Percentiles rank a stretch among this genome's conserved stretches.
Conservation (phyloP, 441 rosid genomes). For the Geranium incanum region DNA sequence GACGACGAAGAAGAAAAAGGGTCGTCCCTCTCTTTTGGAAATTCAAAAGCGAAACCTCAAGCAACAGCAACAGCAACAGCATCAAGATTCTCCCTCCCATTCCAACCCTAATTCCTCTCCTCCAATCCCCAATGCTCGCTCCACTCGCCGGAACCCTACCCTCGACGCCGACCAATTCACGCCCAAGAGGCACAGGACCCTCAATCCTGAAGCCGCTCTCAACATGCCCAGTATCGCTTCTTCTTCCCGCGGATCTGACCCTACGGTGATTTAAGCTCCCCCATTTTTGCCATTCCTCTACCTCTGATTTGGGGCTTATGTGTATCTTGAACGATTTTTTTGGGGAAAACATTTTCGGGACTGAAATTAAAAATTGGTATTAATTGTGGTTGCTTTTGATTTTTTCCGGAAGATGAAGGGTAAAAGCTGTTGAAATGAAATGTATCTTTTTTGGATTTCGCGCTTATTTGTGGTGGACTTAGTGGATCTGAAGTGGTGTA, state of each 20-base stretch:
- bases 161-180: slow-evolving; percentile 44
- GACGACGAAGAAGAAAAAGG: slow-evolving; percentile 76
- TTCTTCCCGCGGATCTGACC: slow-evolving; percentile 39
- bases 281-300: background rate
- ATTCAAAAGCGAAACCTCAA: slow-evolving; percentile 76
- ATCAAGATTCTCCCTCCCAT: too few relatives aligned
- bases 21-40: slow-evolving; percentile 81
- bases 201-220: slow-evolving; percentile 33
- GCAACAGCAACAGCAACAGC: slow-evolving; percentile 7
- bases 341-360: background rate
- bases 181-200: slow-evolving; percentile 55
- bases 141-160: slow-evolving; percentile 38
- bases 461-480: slow-evolving; percentile 34
- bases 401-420: background rate
- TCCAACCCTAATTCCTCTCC: slow-evolving; percentile 28
- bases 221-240: slow-evolving; percentile 33
- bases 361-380: background rate
- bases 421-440: background rate
- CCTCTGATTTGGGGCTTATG: slow-evolving; percentile 8
- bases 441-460: slow-evolving; percentile 31
- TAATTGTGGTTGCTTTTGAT: slow-evolving; percentile 4
- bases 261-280: slow-evolving; percentile 32
- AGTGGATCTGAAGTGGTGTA: slow-evolving; percentile 26
- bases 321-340: background rate
- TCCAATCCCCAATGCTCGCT: slow-evolving; percentile 18